Base-by-base conservation (phyloP, 176 grass and related monocot genomes). In the Lolium multiflorum region DNA sequence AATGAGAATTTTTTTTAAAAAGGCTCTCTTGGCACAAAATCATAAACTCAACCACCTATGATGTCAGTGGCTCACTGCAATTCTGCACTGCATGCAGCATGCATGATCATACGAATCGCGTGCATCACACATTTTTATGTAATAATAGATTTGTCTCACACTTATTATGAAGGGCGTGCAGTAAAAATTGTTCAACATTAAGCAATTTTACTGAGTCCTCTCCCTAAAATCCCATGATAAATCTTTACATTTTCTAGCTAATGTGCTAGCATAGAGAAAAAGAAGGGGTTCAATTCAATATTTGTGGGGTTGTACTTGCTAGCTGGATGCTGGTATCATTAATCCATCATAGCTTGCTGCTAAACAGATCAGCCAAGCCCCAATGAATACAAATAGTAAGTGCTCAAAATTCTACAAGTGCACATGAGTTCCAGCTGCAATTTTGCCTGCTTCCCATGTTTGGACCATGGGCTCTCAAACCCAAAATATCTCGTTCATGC, bases 111-210 rank as follows among this genome's bases (percentile, higher is more conserved):
- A 22, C 13, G 21, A 50, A 78, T 50, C 55, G 10, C 14, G 70
- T 83, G n/a, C 24, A 63, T 73, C 39, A 78, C 74, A 39, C 2
- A 16, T 83, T 59, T 78, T 78, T 78, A 59, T 26, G 8, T 79
- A n/a, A 6, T 20, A 35, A 55, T 76, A 48, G 28, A 65, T 63
- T 73, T 43, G 2, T 52, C 43, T 7, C 66, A 22, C 9, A 39
- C 31, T 35, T 67, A 78, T 10, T 58, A 74, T 46, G 69, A 76
- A 60, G 39, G 26, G 41, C 4, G 24, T 17, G 31, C 21, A n/a
- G 11, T 76, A 38, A 72, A 77, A 41, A 56, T 52, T 67, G 11
- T 11, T 76, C 48, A 37, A 41, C 21, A 20, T 84, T 21, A 88
- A 80, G 49, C 49, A 58, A 68, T 5, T 50, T 76, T 68, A 56